Percentiles rank a stretch among this genome's conserved stretches.
Evolutionary conservation across 2,329 filamentous ascomycete species (phyloP).

Genomic region (Neocatenulostroma microsporum): DNA sequence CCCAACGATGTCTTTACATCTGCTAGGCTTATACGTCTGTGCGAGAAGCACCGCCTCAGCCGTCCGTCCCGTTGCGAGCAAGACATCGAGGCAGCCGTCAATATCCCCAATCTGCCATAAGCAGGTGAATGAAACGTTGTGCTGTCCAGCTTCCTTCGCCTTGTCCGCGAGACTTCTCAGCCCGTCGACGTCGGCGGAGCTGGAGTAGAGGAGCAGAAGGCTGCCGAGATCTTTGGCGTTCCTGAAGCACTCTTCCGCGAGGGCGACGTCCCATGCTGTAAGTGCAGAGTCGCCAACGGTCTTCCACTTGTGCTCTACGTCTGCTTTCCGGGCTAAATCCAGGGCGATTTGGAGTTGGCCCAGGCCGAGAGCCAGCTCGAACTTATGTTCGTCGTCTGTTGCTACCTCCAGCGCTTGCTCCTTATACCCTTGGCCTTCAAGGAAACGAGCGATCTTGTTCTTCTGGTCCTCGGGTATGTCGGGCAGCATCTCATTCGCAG

Average conservation of each 20-base stretch:
- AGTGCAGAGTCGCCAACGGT: slow-evolving; percentile 89
- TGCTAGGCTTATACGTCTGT: slow-evolving; percentile 88
- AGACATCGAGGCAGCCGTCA: slow-evolving; percentile 68
- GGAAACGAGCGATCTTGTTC: slow-evolving; percentile 95
- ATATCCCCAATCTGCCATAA: slow-evolving; percentile 82
- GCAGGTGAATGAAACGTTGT: slow-evolving; percentile 89
- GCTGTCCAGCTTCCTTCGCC: slow-evolving; percentile 66
- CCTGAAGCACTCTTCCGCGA: slow-evolving; percentile 88
- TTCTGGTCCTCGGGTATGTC: slow-evolving; percentile 87
- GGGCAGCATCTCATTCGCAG: slow-evolving; percentile 71
- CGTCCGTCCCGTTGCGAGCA: slow-evolving; percentile 68
- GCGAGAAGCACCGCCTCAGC: slow-evolving; percentile 87
- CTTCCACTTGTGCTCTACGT: slow-evolving; percentile 98
- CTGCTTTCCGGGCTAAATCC: slow-evolving; percentile 70
- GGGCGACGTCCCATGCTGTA: slow-evolving; percentile 71
- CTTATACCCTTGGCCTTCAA: slow-evolving; percentile 95
- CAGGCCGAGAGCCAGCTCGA: slow-evolving; percentile 78
- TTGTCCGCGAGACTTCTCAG: slow-evolving; percentile 64
- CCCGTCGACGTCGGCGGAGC: slow-evolving; percentile 70
- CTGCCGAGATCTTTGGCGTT: slow-evolving; percentile 87
- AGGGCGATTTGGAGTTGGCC: slow-evolving; percentile 79
- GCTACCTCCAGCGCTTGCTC: slow-evolving; percentile 90
- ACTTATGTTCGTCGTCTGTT: slow-evolving; percentile 91
- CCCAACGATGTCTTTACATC: slow-evolving; percentile 58
- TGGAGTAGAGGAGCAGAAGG: slow-evolving; percentile 77